A percentile compares a stretch with the other conserved stretches of the same genome.
Conservation (phyloP, 2,329 filamentous ascomycete genomes). For the Graphilbum sp. region DNA sequence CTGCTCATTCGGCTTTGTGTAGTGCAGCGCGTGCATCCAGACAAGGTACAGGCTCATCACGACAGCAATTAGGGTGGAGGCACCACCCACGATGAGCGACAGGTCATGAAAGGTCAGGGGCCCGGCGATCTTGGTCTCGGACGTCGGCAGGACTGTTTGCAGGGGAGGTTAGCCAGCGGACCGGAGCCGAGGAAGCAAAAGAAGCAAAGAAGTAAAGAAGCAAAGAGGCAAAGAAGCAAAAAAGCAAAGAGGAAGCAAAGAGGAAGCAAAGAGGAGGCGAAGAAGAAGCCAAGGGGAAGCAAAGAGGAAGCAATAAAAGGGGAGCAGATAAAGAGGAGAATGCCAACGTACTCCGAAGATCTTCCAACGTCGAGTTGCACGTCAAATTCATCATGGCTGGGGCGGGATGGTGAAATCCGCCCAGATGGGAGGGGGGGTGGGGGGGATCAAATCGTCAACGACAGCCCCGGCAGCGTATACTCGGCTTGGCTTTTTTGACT, state of each 20-base stretch:
- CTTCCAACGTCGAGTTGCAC: constrained; percentile 27
- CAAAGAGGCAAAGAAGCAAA: no score
- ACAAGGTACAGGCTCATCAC: constrained; percentile 38
- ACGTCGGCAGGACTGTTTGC: constrained; percentile 22
- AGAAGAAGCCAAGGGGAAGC: no score
- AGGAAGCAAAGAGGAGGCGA: not conserved
- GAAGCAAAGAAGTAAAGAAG: no score
- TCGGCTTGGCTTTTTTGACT: no score
- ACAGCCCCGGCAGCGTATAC: no score
- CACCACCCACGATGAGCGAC: constrained; percentile 33
- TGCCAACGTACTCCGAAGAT: constrained; percentile 21
- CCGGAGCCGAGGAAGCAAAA: no score
- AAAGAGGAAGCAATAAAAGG: no score
- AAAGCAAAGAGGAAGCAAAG: not conserved
- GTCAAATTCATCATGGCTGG: constrained; percentile 18
- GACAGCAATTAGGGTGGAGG: constrained; percentile 32
- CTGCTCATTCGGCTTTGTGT: constrained; percentile 43
- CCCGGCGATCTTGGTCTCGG: constrained; percentile 30
- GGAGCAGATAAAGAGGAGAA: not conserved
- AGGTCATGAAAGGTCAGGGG: constrained; percentile 37
- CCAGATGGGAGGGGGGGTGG: not conserved
- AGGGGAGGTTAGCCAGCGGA: constrained; percentile 3
- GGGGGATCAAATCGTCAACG: not conserved
- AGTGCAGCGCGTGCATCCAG: constrained; percentile 41
- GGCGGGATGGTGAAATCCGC: no score